Evolutionary conservation across 805 yeast species (phyloP).

Genomic region (Diddensiella transvaalensis): DNA sequence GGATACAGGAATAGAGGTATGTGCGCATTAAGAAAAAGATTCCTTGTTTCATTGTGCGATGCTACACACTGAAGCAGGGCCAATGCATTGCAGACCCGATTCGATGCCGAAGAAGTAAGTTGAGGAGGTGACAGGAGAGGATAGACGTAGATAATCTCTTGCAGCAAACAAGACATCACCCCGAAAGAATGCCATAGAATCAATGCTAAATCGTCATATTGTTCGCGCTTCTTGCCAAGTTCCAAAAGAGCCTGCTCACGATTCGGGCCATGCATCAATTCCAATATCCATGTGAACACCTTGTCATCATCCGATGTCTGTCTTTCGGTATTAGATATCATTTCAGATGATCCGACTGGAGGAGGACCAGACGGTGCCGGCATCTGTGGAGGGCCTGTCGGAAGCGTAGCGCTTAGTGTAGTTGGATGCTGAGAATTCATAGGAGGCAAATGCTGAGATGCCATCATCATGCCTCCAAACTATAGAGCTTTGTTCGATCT

Average conservation of each 20-base stretch:
- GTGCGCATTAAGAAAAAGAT: slow-evolving; percentile 80
- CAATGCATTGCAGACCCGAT: slow-evolving; percentile 91
- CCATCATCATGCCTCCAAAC: background rate
- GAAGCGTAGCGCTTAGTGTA: background rate
- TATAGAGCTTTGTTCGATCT: background rate
- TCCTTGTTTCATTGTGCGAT: slow-evolving; percentile 86
- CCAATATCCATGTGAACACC: slow-evolving; percentile 86
- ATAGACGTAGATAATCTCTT: slow-evolving; percentile 86
- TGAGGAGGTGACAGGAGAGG: slow-evolving; percentile 86
- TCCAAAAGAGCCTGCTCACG: slow-evolving; percentile 91
- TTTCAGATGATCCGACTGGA: background rate
- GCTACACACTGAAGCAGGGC: slow-evolving; percentile 96
- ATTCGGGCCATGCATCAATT: slow-evolving; percentile 83
- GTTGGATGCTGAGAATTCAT: background rate
- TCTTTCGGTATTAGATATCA: background rate
- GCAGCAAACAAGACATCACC: slow-evolving; percentile 86
- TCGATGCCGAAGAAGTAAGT: slow-evolving; percentile 79
- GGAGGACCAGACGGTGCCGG: background rate
- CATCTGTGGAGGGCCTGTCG: background rate
- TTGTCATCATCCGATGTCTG: slow-evolving; percentile 61
- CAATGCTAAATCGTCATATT: slow-evolving; percentile 87
- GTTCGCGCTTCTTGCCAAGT: slow-evolving; percentile 90
- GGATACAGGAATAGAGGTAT: slow-evolving; percentile 92
- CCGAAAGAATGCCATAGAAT: slow-evolving; percentile 96
- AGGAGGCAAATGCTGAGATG: slow-evolving; percentile 1